phyloP scores from a whole-genome alignment of 2,329 filamentous ascomycete genomes.

The Onygenales sp. region DNA sequence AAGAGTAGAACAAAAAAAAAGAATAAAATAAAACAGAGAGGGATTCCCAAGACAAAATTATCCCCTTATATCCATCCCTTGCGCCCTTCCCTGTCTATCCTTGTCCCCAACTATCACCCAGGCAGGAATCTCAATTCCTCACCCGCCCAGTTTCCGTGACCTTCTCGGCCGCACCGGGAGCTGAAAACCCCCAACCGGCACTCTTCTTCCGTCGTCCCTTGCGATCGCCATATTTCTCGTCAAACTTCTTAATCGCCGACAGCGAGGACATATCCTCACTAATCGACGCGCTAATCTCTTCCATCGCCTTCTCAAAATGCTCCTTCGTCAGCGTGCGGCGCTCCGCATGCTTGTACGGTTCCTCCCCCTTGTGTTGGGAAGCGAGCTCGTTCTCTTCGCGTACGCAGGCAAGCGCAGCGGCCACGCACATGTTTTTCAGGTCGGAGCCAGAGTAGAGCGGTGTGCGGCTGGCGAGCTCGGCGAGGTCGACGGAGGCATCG shows the following conservation, averaged over 20 bases:
- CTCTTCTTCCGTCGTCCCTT: constrained; percentile 56
- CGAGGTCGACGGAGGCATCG: constrained; percentile 31
- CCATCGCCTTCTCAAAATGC: constrained; percentile 79
- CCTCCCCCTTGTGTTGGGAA: constrained; percentile 24
- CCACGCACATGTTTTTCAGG: constrained; percentile 42
- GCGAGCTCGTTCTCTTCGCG: constrained; percentile 37
- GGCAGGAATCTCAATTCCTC: constrained; percentile 5
- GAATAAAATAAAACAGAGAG: too few species aligned
- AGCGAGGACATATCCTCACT: constrained; percentile 87
- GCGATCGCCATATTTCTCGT: constrained; percentile 85
- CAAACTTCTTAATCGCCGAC: constrained; percentile 83
- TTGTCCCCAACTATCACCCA: not conserved
- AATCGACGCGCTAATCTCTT: constrained; percentile 85
- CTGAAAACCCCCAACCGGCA: constrained; percentile 39
- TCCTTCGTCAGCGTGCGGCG: constrained; percentile 53
- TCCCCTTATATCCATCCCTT: not conserved
- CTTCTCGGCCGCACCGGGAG: constrained; percentile 5
- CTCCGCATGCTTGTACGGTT: constrained; percentile 54
- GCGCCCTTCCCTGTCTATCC: too few species aligned
- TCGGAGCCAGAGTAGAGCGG: constrained; percentile 44
- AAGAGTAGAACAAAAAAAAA: not conserved
- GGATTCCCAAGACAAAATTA: too few species aligned
- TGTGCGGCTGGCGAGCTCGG: constrained; percentile 35
- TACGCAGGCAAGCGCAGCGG: constrained; percentile 41
- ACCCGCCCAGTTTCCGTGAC: constrained; percentile 11